These are phyloP conservation scores for Acacia melanoxylon DNA, from an alignment of 306 rosid species.

Conservation along the genomic window DNA sequence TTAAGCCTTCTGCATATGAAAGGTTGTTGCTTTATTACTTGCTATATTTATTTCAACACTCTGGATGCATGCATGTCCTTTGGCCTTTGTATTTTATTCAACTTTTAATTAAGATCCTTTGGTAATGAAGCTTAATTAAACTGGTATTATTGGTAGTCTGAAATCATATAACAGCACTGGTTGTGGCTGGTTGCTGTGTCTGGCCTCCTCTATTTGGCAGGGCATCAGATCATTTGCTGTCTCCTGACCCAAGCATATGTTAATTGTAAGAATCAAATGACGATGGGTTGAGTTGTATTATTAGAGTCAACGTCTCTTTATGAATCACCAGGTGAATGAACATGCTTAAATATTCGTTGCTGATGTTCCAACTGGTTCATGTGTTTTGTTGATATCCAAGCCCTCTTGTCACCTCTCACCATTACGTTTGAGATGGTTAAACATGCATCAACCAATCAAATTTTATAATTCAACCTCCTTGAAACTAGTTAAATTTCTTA, in stretches of 20 bases:
- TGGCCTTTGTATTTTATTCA: neutral
- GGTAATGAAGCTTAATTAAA: neutral
- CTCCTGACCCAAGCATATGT: too few species aligned
- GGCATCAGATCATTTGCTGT: conserved; percentile 52
- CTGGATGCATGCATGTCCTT: neutral
- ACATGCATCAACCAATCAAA: neutral
- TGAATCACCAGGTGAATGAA: too few species aligned
- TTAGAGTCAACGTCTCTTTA: too few species aligned
- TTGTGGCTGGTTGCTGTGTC: conserved; percentile 8
- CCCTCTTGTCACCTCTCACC: too few species aligned
- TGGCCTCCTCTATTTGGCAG: conserved; percentile 28
- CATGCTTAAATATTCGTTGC: too few species aligned
- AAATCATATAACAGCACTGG: neutral
- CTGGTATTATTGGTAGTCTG: conserved; percentile 9
- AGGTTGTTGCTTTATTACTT: neutral
- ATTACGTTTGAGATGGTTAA: too few species aligned
- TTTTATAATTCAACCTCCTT: neutral
- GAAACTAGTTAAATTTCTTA: neutral
- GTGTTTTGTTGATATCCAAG: too few species aligned
- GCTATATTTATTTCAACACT: neutral
- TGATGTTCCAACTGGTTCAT: too few species aligned
- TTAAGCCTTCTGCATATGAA: conserved; percentile 44
- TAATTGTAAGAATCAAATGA: too few species aligned
- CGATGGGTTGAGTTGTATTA: too few species aligned
- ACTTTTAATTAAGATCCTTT: too few species aligned